These are phyloP conservation scores for Wallemia ichthyophaga DNA, from an alignment of 1,284 basidiomycete species.

Conservation along the genomic window DNA sequence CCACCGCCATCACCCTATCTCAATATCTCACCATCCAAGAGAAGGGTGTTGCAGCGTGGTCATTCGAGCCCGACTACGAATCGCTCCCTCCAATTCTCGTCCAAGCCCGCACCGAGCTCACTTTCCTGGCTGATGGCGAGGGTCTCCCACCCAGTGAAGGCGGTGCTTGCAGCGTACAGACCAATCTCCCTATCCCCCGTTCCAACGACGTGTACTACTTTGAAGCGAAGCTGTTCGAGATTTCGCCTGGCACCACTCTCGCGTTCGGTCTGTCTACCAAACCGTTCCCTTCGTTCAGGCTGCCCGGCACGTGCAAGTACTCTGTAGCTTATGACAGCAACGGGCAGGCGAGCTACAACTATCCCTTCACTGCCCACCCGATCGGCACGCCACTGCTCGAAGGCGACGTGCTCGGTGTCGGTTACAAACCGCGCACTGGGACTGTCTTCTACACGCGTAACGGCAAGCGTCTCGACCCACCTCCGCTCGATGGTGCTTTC, in stretches of 20 bases:
- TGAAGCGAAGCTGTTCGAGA: slow-evolving; percentile 93
- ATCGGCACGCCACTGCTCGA: slow-evolving; percentile 67
- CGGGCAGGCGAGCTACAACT: slow-evolving; percentile 92
- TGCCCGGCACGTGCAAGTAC: slow-evolving; percentile 60
- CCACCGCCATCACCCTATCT: slow-evolving; percentile 82
- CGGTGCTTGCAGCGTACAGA: slow-evolving; percentile 61
- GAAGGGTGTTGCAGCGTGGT: slow-evolving; percentile 91
- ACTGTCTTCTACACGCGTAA: slow-evolving; percentile 91
- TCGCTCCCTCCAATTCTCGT: slow-evolving; percentile 65
- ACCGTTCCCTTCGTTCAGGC: slow-evolving; percentile 68
- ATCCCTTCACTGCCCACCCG: slow-evolving; percentile 63
- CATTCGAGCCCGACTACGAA: slow-evolving; percentile 87
- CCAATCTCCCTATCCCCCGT: slow-evolving; percentile 74
- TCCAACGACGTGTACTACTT: slow-evolving; percentile 93
- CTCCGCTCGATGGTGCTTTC: slow-evolving; percentile 12
- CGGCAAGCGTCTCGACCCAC: slow-evolving; percentile 77
- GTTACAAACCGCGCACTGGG: slow-evolving; percentile 74
- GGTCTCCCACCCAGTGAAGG: slow-evolving; percentile 25
- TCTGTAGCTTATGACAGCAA: slow-evolving; percentile 93
- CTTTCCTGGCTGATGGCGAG: slow-evolving; percentile 75
- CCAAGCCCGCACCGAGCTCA: slow-evolving; percentile 74
- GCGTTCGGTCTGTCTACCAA: slow-evolving; percentile 76
- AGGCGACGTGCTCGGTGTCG: slow-evolving; percentile 75
- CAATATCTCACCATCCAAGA: slow-evolving; percentile 93
- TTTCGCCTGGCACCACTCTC: slow-evolving; percentile 49